Base-by-base conservation (phyloP, 148 eudicot genomes). In the Rhododendron vialii region DNA sequence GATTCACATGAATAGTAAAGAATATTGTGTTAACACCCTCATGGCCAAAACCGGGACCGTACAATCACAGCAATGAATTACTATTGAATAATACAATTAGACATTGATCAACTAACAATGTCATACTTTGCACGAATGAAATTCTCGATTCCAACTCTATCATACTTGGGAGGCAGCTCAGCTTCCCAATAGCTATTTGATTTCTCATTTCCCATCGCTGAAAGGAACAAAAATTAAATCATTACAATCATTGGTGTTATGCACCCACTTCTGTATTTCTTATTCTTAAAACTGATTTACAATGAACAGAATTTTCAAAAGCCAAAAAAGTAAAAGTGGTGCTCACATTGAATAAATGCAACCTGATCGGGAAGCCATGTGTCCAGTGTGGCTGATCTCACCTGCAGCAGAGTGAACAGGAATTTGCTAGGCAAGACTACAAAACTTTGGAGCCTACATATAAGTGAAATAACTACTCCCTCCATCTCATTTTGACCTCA, bases 361-460 rank as follows among this genome's bases (percentile, higher is more conserved):
- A 97, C 95, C 91, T 97, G 99, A 86, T 97, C 99, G 30, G 99
- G 99, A 85, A 97, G 99, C 99, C 99, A 97, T 78, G 99, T 97
- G 88, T 97, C 99, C 79, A 97, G 94, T 26, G 99, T 96, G 80
- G 99, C 98, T 86, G 99, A 97, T 84, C 99, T 91, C 69, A 97
- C 99, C 99, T 97, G 91, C 84, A 89, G 26, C 20, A 83, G 87
- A 65, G 88, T 82, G 63, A 87, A 41, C 30, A 53, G 53, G 18
- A 38, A 63, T 77, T 63, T 11, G 3, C 2, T 33, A 33, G 83
- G 81, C 43, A 51, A 50, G 65, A 36, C 59, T 55, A 45, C 47
- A 20, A 24, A n/a, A 65, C 71, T 65, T n/a, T 9, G 50, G 9
- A 17, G 59, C 22, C 65, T 74, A 22, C 73, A 82, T 35, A 33